Evolutionary conservation across 306 rosid species (phyloP).

Genomic region (Prunus mira): DNA sequence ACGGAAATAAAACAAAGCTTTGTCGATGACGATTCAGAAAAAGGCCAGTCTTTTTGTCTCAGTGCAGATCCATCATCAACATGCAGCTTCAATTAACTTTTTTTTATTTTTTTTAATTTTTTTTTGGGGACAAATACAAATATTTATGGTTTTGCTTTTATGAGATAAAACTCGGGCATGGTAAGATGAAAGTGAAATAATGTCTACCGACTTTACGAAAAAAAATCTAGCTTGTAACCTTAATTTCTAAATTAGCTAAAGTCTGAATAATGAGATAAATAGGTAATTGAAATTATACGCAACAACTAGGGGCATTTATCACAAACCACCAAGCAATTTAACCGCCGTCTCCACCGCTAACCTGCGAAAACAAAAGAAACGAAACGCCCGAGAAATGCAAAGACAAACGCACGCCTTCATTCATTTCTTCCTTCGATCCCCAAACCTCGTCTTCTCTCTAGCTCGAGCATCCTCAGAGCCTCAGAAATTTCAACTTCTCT

Average conservation of each 20-base stretch:
- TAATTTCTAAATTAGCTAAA: neutral
- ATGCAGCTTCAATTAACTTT: neutral
- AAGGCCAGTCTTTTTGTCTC: neutral
- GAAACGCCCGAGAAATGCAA: neutral
- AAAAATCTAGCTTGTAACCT: neutral
- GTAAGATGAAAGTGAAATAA: neutral
- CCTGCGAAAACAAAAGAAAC: neutral
- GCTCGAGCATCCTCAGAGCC: neutral
- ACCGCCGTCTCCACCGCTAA: slow-evolving; percentile 30
- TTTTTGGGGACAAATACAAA: neutral
- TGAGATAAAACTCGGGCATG: neutral
- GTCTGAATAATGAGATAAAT: neutral
- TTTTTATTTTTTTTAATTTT: too few species aligned
- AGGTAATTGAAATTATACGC: neutral
- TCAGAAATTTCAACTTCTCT: neutral
- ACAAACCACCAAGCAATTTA: neutral
- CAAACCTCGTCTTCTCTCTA: neutral
- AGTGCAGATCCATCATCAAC: slow-evolving; percentile 1
- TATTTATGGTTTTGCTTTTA: neutral
- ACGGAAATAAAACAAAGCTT: neutral
- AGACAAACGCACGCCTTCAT: neutral
- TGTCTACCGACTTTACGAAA: neutral
- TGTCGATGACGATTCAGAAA: neutral
- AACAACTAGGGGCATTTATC: slow-evolving; percentile 19
- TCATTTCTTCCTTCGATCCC: neutral